Percentiles rank a stretch among this genome's conserved stretches.
phyloP scores from a whole-genome alignment of 2,329 filamentous ascomycete genomes.

The Chrysosporium keratinophilum region DNA sequence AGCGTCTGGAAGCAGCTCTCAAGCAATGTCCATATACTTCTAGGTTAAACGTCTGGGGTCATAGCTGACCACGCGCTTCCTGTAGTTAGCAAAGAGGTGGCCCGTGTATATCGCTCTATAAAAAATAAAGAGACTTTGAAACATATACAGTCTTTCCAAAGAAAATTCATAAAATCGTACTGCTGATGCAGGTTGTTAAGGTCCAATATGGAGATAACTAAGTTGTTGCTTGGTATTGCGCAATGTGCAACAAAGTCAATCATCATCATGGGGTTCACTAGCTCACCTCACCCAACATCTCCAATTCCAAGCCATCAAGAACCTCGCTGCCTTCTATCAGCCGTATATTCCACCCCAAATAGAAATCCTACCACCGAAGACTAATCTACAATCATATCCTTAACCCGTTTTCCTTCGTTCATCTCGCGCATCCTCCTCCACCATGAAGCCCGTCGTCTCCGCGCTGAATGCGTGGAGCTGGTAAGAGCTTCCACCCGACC shows the following conservation, averaged over 20 bases:
- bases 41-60: too few species aligned
- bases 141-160: too few species aligned
- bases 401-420: background rate
- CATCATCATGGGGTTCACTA: background rate
- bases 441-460: conserved; percentile 90
- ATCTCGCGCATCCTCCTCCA: conserved; percentile 10
- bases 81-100: too few species aligned
- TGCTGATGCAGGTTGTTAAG: too few species aligned
- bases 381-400: background rate
- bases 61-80: too few species aligned
- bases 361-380: background rate
- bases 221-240: background rate
- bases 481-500: conserved; percentile 42
- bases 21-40: background rate
- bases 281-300: background rate
- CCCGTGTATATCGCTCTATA: too few species aligned
- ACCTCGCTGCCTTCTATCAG: background rate
- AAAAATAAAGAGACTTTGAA: too few species aligned
- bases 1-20: background rate
- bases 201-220: too few species aligned
- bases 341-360: background rate
- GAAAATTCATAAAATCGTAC: too few species aligned
- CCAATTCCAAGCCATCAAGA: background rate
- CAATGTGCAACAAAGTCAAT: background rate
- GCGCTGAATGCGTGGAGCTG: conserved; percentile 92